Evolutionary conservation across 2,329 filamentous ascomycete genomes (phyloP).

Genomic region (Talaromyces pinophilus): DNA sequence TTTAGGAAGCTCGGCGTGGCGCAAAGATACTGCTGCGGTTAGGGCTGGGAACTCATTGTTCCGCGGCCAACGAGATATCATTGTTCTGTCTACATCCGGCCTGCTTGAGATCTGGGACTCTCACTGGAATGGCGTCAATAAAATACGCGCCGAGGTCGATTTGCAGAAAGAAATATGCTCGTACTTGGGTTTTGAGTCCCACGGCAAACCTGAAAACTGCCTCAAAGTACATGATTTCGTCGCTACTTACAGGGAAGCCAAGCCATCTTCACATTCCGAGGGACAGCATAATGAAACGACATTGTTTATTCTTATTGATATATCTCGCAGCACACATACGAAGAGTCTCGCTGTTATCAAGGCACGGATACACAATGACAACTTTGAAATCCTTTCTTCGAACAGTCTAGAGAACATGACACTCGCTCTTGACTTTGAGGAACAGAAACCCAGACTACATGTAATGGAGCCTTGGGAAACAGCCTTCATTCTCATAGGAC

Average conservation of each 20-base stretch:
- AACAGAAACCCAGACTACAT: constrained; percentile 65
- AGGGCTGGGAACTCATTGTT: constrained; percentile 69
- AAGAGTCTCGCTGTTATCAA: constrained; percentile 76
- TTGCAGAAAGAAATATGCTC: constrained; percentile 54
- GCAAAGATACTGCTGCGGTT: constrained; percentile 78
- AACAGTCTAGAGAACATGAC: constrained; percentile 68
- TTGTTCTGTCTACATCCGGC: constrained; percentile 76
- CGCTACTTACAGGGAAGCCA: constrained; percentile 47
- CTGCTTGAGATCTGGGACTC: constrained; percentile 84
- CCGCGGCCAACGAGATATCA: constrained; percentile 80
- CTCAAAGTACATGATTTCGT: constrained; percentile 80
- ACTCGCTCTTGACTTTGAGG: constrained; percentile 47
- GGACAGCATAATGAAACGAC: constrained; percentile 47
- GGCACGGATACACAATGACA: constrained; percentile 59
- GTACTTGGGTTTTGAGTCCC: constrained; percentile 24
- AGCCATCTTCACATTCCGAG: constrained; percentile 40
- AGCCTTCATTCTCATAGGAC: constrained; percentile 78
- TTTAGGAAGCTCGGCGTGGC: constrained; percentile 68
- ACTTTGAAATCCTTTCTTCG: constrained; percentile 62
- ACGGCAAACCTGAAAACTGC: constrained; percentile 54
- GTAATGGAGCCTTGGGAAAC: constrained; percentile 77
- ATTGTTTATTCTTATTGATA: constrained; percentile 59
- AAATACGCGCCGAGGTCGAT: constrained; percentile 71
- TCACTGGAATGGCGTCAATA: constrained; percentile 81
- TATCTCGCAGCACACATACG: constrained; percentile 42